phyloP scores from a whole-genome alignment of 2,329 filamentous ascomycete genomes.

The Ceratocystis diversiconidia region DNA sequence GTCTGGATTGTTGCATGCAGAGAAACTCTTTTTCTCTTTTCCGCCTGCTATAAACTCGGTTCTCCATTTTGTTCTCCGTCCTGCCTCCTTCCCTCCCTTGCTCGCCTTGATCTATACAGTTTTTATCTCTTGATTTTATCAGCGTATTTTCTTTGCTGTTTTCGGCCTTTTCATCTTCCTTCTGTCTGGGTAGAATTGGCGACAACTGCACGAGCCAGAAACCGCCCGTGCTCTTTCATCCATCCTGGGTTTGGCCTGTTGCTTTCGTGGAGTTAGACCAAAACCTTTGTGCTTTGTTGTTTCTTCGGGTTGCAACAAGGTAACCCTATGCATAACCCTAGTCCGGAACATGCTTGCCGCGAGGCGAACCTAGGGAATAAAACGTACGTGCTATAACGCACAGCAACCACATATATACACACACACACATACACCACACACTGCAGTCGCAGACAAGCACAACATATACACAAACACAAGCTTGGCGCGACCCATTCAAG shows the following conservation, averaged over 20 bases:
- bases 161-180: not conserved
- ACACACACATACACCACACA: not conserved
- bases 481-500: no score
- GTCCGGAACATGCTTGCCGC: not conserved
- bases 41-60: not conserved
- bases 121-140: not conserved
- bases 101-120: not conserved
- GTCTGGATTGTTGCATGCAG: not conserved
- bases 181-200: not conserved
- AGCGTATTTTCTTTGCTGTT: not conserved
- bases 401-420: not conserved
- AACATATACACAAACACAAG: not conserved
- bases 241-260: not conserved
- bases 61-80: not conserved
- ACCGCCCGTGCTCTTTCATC: not conserved
- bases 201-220: not conserved
- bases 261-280: not conserved
- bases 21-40: not conserved
- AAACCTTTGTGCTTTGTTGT: not conserved
- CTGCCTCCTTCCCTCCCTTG: not conserved
- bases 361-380: not conserved
- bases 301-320: not conserved
- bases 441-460: not conserved
- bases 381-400: not conserved
- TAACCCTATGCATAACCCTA: not conserved